phyloP scores from a whole-genome alignment of 1,139 yeast genomes.

The Wickerhamiella pararugosa region DNA sequence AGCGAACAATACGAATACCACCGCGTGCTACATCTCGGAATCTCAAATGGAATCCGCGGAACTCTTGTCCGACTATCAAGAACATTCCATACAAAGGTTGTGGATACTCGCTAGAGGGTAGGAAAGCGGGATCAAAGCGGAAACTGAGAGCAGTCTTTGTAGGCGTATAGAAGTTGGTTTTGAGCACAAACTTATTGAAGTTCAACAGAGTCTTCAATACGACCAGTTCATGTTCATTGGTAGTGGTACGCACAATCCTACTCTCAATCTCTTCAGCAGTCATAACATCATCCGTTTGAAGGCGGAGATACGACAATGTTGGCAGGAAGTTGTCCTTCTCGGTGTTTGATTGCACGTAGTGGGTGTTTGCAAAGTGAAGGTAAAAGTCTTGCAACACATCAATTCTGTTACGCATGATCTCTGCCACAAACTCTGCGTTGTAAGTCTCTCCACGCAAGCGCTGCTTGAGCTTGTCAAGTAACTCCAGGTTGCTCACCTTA shows the following conservation, averaged over 20 bases:
- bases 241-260: slow-evolving; percentile 52
- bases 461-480: slow-evolving; percentile 66
- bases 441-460: slow-evolving; percentile 88
- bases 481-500: slow-evolving; percentile 50
- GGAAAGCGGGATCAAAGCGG: slow-evolving; percentile 72
- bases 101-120: slow-evolving; percentile 78
- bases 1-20: slow-evolving; percentile 90
- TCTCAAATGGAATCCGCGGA: slow-evolving; percentile 93
- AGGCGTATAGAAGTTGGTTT: slow-evolving; percentile 87
- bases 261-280: slow-evolving; percentile 61
- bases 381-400: slow-evolving; percentile 70
- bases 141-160: slow-evolving; percentile 92
- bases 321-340: slow-evolving; percentile 40
- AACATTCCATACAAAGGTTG: slow-evolving; percentile 91
- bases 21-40: slow-evolving; percentile 97
- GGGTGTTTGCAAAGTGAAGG: slow-evolving; percentile 83
- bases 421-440: slow-evolving; percentile 71
- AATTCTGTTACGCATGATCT: slow-evolving; percentile 55
- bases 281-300: slow-evolving; percentile 62
- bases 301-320: slow-evolving; percentile 80
- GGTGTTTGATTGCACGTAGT: slow-evolving; percentile 55
- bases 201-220: slow-evolving; percentile 71
- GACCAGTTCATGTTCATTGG: slow-evolving; percentile 64
- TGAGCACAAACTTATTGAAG: slow-evolving; percentile 75
- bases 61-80: slow-evolving; percentile 89